Evolutionary conservation across 2,329 filamentous ascomycete species (phyloP).

Genomic region (Bertia moriformis): DNA sequence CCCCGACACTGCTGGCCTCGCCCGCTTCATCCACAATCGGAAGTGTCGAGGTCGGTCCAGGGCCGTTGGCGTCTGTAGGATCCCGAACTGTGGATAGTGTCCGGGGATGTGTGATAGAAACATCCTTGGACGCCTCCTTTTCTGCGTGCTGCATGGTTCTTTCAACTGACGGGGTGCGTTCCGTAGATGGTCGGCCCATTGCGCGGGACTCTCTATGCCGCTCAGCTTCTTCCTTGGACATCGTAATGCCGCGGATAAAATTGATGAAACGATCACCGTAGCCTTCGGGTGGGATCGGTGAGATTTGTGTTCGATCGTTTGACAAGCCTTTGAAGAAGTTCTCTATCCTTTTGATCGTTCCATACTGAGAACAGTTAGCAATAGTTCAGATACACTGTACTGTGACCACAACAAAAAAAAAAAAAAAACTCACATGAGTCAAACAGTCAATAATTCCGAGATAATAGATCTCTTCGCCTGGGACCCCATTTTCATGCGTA

Average conservation of each 20-base stretch:
- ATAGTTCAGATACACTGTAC: conserved; percentile 2
- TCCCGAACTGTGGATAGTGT: background rate
- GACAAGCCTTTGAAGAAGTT: conserved; percentile 94
- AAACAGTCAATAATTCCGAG: conserved; percentile 96
- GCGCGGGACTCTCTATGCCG: conserved; percentile 29
- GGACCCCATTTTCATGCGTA: conserved; percentile 74
- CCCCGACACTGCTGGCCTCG: background rate
- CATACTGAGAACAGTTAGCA: too few relatives aligned
- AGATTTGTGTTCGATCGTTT: conserved; percentile 73
- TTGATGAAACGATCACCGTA: conserved; percentile 90
- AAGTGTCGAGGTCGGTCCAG: background rate
- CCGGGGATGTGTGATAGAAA: conserved; percentile 1
- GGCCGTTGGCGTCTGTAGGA: background rate
- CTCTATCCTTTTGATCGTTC: conserved; percentile 84
- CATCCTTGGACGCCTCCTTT: background rate
- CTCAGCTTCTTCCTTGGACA: conserved; percentile 71
- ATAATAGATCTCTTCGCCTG: conserved; percentile 90
- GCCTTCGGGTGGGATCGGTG: conserved; percentile 73
- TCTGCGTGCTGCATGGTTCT: background rate
- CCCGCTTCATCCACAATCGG: background rate
- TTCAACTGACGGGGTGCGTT: background rate
- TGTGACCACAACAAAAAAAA: background rate
- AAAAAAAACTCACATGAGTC: conserved; percentile 66
- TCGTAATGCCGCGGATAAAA: conserved; percentile 82
- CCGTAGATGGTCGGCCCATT: background rate